A percentile compares a stretch with the other conserved stretches of the same genome.
These are phyloP conservation scores for Hortiboletus rubellus DNA, from an alignment of 1,284 basidiomycete species.

Conservation along the genomic window DNA sequence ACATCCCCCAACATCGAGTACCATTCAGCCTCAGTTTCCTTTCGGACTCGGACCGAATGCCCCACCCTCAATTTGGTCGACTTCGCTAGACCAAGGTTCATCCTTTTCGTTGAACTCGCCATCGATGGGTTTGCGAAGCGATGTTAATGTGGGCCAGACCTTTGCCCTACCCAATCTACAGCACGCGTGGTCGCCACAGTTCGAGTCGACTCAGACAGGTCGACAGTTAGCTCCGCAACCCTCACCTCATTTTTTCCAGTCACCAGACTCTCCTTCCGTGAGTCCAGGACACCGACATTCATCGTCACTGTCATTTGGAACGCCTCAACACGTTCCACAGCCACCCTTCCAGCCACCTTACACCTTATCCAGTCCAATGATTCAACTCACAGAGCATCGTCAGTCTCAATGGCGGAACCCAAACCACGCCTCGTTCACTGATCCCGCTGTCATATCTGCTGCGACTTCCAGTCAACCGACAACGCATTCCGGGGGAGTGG, in stretches of 20 bases:
- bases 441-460: conserved; percentile 27
- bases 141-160: conserved; percentile 23
- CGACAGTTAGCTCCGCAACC: conserved; percentile 6
- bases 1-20: conserved; percentile 35
- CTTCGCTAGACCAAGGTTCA: conserved; percentile 47
- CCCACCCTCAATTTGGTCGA: conserved; percentile 56
- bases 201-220: conserved; percentile 22
- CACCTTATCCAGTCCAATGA: conserved; percentile 8
- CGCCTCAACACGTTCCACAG: conserved; percentile 16
- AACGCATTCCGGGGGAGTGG: conserved; percentile 4
- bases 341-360: conserved; percentile 13
- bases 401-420: conserved; percentile 17
- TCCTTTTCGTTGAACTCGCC: conserved; percentile 22
- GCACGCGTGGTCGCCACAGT: conserved; percentile 21
- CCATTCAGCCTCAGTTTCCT: conserved; percentile 41
- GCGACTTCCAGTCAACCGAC: neutral
- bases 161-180: conserved; percentile 14
- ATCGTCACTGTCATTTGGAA: conserved; percentile 10
- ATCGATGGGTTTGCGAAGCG: conserved; percentile 17
- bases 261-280: conserved; percentile 13
- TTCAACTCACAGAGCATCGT: conserved; percentile 16
- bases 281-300: conserved; percentile 20
- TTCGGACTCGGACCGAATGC: conserved; percentile 45
- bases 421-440: conserved; percentile 14
- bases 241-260: conserved; percentile 15